Evolutionary conservation across 768 basidiomycete species (phyloP).

Genomic region (Naganishia antarctica): DNA sequence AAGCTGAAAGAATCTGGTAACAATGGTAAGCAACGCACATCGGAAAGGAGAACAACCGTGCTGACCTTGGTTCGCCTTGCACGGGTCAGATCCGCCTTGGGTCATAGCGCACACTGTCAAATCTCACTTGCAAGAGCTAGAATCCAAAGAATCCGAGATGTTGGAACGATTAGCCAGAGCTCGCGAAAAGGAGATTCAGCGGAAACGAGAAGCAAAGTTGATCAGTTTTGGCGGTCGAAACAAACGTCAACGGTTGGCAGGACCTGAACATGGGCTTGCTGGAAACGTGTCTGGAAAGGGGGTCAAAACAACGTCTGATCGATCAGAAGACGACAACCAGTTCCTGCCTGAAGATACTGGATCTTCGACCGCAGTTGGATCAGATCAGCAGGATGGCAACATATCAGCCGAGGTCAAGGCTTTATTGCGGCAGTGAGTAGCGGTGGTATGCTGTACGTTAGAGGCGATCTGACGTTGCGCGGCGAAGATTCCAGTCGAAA

Average conservation of each 20-base stretch:
- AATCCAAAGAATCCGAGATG: slow-evolving; percentile 27
- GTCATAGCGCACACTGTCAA: slow-evolving; percentile 45
- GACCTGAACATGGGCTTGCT: slow-evolving; percentile 4
- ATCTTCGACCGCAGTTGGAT: slow-evolving; percentile 34
- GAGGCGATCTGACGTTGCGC: no score
- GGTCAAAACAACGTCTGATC: slow-evolving; percentile 38
- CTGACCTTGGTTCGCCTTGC: not conserved
- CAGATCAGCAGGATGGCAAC: slow-evolving; percentile 52
- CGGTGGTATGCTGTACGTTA: not conserved
- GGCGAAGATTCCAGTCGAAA: slow-evolving; percentile 21
- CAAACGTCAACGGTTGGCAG: not conserved
- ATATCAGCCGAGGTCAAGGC: slow-evolving; percentile 72
- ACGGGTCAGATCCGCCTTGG: slow-evolving; percentile 45
- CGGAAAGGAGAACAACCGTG: not conserved
- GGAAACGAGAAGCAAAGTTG: slow-evolving; percentile 16
- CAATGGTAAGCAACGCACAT: slow-evolving; percentile 31
- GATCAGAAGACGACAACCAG: slow-evolving; percentile 53
- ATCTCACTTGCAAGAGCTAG: slow-evolving; percentile 31
- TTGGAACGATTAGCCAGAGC: slow-evolving; percentile 33
- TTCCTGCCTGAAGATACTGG: slow-evolving; percentile 65
- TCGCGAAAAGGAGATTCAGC: slow-evolving; percentile 35
- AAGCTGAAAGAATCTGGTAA: slow-evolving; percentile 34
- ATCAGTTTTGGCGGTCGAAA: not conserved
- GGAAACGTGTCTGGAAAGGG: slow-evolving; percentile 48
- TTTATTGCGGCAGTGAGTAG: slow-evolving; percentile 68